These are phyloP conservation scores for Hortiboletus rubellus DNA, from an alignment of 1,284 basidiomycete genomes.

Conservation along the genomic window DNA sequence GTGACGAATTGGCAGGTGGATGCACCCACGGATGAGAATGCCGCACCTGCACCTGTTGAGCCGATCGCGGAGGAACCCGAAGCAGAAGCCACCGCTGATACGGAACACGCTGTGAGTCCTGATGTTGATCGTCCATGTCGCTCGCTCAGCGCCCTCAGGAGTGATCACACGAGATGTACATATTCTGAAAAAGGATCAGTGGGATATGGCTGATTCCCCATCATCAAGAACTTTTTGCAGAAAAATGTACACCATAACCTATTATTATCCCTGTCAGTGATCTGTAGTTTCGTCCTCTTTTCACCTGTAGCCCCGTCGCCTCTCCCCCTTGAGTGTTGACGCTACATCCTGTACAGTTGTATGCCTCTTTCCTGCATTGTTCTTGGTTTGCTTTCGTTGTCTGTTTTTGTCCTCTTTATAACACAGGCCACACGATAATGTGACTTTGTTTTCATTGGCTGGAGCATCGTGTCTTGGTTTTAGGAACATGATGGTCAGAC, in stretches of 20 bases:
- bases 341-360: slow-evolving; percentile 24
- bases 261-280: slow-evolving; percentile 34
- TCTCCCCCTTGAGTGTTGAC: slow-evolving; percentile 10
- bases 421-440: slow-evolving; percentile 9
- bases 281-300: slow-evolving; percentile 24
- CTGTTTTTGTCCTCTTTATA: slow-evolving; percentile 6
- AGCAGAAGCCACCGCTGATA: slow-evolving; percentile 46
- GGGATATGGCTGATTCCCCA: slow-evolving; percentile 17
- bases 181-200: slow-evolving; percentile 13
- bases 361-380: slow-evolving; percentile 18
- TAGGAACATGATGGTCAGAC: not conserved
- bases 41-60: slow-evolving; percentile 39
- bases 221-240: slow-evolving; percentile 24
- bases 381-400: slow-evolving; percentile 30
- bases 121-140: not conserved
- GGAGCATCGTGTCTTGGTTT: slow-evolving; percentile 13
- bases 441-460: slow-evolving; percentile 15
- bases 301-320: slow-evolving; percentile 13
- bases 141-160: slow-evolving; percentile 14
- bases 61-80: slow-evolving; percentile 58
- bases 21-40: slow-evolving; percentile 35
- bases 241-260: slow-evolving; percentile 35
- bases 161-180: slow-evolving; percentile 20
- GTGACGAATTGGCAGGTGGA: slow-evolving; percentile 39
- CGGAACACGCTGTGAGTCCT: slow-evolving; percentile 31